phyloP scores from a whole-genome alignment of 768 basidiomycete genomes.

The Lactarius psammicola region DNA sequence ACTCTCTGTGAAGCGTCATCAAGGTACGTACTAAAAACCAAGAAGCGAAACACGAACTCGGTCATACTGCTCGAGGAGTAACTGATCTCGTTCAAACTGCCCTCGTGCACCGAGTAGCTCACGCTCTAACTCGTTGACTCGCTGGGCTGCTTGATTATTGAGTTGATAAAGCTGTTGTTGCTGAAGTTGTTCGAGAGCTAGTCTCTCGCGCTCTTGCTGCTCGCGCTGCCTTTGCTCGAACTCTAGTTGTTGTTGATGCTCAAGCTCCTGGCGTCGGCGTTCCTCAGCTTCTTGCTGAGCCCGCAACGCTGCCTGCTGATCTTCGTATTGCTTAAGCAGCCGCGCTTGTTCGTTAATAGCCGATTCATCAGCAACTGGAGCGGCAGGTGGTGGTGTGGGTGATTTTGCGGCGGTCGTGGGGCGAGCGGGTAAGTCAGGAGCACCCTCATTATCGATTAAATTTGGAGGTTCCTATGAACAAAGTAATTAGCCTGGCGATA shows the following conservation, averaged over 20 bases:
- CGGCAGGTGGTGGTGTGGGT: constrained; percentile 64
- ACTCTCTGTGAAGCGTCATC: constrained; percentile 60
- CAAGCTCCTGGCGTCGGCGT: constrained; percentile 68
- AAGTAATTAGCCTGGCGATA: constrained; percentile 9
- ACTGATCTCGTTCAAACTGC: constrained; percentile 97
- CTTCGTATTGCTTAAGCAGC: constrained; percentile 95
- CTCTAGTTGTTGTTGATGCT: constrained; percentile 78
- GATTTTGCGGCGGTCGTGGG: constrained; percentile 55
- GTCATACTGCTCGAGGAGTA: constrained; percentile 97
- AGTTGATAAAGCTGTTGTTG: constrained; percentile 80
- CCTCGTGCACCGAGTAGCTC: constrained; percentile 92
- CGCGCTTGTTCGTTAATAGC: constrained; percentile 88
- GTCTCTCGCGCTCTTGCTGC: constrained; percentile 84
- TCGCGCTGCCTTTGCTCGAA: constrained; percentile 86
- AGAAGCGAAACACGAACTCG: constrained; percentile 53
- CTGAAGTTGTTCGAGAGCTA: constrained; percentile 86
- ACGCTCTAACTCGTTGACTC: constrained; percentile 80
- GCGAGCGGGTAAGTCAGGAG: constrained; percentile 85
- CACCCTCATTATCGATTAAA: constrained; percentile 74
- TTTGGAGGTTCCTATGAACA: constrained; percentile 90
- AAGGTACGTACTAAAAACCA: constrained; percentile 3
- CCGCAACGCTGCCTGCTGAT: constrained; percentile 86
- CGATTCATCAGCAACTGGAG: constrained; percentile 66
- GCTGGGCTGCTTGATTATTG: constrained; percentile 72
- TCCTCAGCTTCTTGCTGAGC: constrained; percentile 83